A percentile compares a stretch with the other conserved stretches of the same genome.
Evolutionary conservation across 768 basidiomycete genomes (phyloP).

Genomic region (Xerocomus brunneocitrinus): DNA sequence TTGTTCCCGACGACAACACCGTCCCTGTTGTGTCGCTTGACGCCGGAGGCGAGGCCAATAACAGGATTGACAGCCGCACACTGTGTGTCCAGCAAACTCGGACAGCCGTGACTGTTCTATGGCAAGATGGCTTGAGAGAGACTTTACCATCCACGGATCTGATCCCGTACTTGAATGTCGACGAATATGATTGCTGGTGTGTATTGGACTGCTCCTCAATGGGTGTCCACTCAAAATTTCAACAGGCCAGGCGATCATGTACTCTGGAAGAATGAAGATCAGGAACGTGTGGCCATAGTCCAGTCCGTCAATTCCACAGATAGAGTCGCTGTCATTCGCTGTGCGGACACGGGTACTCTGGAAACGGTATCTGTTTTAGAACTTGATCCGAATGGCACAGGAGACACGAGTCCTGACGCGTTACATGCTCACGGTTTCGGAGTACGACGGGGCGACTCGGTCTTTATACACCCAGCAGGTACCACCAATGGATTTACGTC

Average conservation of each 20-base stretch:
- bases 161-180: slow-evolving; percentile 80
- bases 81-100: slow-evolving; percentile 66
- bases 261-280: slow-evolving; percentile 74
- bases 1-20: slow-evolving; percentile 46
- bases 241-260: slow-evolving; percentile 89
- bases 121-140: slow-evolving; percentile 83
- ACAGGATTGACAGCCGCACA: slow-evolving; percentile 48
- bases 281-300: slow-evolving; percentile 63
- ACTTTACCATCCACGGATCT: slow-evolving; percentile 56
- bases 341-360: slow-evolving; percentile 46
- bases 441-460: slow-evolving; percentile 77
- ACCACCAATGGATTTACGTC: slow-evolving; percentile 65
- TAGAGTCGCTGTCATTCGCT: slow-evolving; percentile 64
- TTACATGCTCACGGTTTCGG: slow-evolving; percentile 62
- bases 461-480: slow-evolving; percentile 70
- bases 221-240: slow-evolving; percentile 6
- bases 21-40: slow-evolving; percentile 61
- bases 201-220: slow-evolving; percentile 19
- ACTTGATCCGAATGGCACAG: slow-evolving; percentile 78
- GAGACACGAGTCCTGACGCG: slow-evolving; percentile 43
- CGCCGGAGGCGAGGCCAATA: slow-evolving; percentile 40
- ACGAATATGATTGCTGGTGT: slow-evolving; percentile 90
- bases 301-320: slow-evolving; percentile 71
- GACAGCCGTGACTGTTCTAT: slow-evolving; percentile 68
- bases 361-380: slow-evolving; percentile 82